Base-by-base conservation (phyloP, 1,284 basidiomycete species). In the Singerocomus rubriflavus region DNA sequence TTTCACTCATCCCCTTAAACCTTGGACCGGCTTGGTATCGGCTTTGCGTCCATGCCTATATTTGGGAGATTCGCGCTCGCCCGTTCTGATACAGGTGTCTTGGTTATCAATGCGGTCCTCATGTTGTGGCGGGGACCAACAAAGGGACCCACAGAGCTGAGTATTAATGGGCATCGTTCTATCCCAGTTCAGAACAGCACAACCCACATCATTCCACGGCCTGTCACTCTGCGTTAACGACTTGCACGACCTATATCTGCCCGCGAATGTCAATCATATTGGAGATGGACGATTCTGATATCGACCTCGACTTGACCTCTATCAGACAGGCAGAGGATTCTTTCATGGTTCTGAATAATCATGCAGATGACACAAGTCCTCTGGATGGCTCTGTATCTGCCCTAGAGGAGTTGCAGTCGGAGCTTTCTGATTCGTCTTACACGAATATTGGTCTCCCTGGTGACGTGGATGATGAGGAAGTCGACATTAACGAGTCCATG, bases 1-100 rank as follows among this genome's bases (percentile, higher is more conserved):
- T 10, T 40, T 35, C 17, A 2, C n/a, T 38, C 34, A 13, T 14
- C 16, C 32, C 42, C 46, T 30, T 27, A 5, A 30, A 41, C 40
- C 14, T 32, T 54, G 29, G 40, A 50, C 41, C 34, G 51, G 56
- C 21, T 48, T 41, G 50, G 64, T 48, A 33, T 29, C 32, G 34
- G 32, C 43, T 59, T 66, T 63, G 58, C 63, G 63, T 41, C 36
- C 49, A 54, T 62, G 46, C 26, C 62, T 34, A 52, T 50, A 33
- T 63, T 53, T 57, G 58, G 48, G 47, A 6, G 53, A 52, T 63
- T 2, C 9, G 44, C 51, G 44, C n/a, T 26, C 17, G 16, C 34
- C 27, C 11, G n/a, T 59, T 14, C 11, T 11, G 14, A 29, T n/a
- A 12, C 26, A 55, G 45, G 42, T 38, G 10, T 0, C 1, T 16